Evolutionary conservation across 225 moss, liverwort and hornwort genomes (phyloP), one percentile per base, ranked within the genome.

Genomic region (Pseudoscleropodium purum): DNA sequence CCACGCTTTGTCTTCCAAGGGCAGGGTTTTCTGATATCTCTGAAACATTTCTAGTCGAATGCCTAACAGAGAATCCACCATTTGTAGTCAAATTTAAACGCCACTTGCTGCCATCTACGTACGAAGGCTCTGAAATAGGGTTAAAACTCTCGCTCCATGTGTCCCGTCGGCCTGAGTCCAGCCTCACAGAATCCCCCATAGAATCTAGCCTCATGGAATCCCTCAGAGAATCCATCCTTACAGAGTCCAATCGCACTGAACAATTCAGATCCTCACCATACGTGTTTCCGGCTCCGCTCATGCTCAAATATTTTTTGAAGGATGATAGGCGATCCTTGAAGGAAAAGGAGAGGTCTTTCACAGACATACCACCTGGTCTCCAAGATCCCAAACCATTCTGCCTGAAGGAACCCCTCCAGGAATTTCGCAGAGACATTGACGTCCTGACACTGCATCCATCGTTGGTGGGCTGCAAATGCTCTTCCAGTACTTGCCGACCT

Each of bases 101-200:
- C 93, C 94, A 93, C 73, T 92, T 87, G 72, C 81, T 92, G 30
- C 89, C 92, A 54, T 94, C 94, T 33, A 86, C 85, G 75, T 87
- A 94, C 9, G 94, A 96, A 67, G 97, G 96, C 92, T 98, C 96
- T 61, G 93, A 94, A 86, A 97, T 92, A 34, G 98, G 98, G 91
- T 98, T 96, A 84, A 94, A 98, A 87, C 97, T 97, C 95, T 97
- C 94, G 81, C 91, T 93, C 92, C 92, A 93, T 41, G 88, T 92
- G 72, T 93, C 91, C 57, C 68, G 86, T 64, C 92, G 84, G 25
- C 82, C 92, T 14, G 88, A 81, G 60, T 84, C 89, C 82, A 91
- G 52, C 62, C 87, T 86, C 80, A 94, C 90, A 49, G 93, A 92
- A 85, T 93, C 90, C 83, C 89, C 72, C 69, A 91, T n/a, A 10